These are phyloP conservation scores for Melanomma pulvis-pyrius DNA, from an alignment of 495 filamentous ascomycete genomes.

Conservation along the genomic window DNA sequence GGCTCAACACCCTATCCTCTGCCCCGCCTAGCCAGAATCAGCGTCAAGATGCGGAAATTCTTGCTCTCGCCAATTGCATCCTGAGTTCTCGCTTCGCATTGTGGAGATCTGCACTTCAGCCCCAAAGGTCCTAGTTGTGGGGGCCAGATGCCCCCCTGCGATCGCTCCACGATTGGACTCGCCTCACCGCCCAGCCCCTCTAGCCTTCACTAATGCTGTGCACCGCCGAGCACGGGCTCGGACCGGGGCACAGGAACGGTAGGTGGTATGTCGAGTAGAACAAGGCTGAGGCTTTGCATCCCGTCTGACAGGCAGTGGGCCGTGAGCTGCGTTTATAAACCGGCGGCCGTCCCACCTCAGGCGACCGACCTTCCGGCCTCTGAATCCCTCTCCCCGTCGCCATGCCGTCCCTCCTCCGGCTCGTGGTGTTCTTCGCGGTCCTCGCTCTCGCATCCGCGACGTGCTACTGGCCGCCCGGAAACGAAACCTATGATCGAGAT, in stretches of 20 bases:
- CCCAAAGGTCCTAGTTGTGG: background rate
- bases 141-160: background rate
- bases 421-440: background rate
- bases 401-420: background rate
- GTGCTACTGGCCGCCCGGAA: conserved; percentile 11
- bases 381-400: background rate
- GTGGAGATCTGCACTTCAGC: background rate
- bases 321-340: background rate
- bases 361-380: background rate
- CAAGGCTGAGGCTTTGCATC: background rate
- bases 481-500: conserved; percentile 3
- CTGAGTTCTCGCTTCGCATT: background rate
- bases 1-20: too few relatives aligned
- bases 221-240: background rate
- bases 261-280: background rate
- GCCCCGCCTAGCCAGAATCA: background rate
- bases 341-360: background rate
- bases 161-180: background rate
- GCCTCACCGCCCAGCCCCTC: background rate
- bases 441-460: conserved; percentile 4
- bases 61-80: background rate
- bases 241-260: background rate
- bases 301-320: background rate
- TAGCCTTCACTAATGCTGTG: background rate
- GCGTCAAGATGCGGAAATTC: background rate